phyloP scores from a whole-genome alignment of 352 stramenopile species.

The Phytophthora ohioensis region DNA sequence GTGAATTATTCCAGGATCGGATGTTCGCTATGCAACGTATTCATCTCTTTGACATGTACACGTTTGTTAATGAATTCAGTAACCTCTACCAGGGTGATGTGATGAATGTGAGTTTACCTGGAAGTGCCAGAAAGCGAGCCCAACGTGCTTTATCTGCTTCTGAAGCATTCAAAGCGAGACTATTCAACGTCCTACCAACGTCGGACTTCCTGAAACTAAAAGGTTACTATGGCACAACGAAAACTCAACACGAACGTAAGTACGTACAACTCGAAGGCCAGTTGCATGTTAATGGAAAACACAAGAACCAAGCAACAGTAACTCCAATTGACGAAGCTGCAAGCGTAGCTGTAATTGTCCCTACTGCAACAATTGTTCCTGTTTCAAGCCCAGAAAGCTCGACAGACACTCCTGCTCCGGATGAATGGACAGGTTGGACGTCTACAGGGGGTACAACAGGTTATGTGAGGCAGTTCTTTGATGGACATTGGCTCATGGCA shows the following conservation, averaged over 20 bases:
- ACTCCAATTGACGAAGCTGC: conserved; percentile 30
- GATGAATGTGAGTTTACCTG: conserved; percentile 80
- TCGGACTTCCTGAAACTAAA: conserved; percentile 78
- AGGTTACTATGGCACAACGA: conserved; percentile 47
- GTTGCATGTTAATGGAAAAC: conserved; percentile 11
- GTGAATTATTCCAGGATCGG: conserved; percentile 77
- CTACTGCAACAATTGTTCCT: background rate
- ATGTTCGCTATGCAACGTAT: conserved; percentile 84
- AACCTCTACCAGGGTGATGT: conserved; percentile 79
- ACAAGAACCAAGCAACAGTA: conserved; percentile 32
- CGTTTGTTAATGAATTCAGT: conserved; percentile 79
- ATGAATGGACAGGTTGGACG: conserved; percentile 36
- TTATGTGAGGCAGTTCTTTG: conserved; percentile 64
- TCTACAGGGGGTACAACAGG: conserved; percentile 22
- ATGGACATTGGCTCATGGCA: conserved; percentile 76
- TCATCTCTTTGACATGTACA: conserved; percentile 82
- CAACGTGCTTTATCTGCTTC: conserved; percentile 63
- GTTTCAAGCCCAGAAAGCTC: conserved; percentile 12
- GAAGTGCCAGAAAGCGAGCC: conserved; percentile 63
- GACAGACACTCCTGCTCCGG: conserved; percentile 20
- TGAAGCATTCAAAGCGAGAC: conserved; percentile 66
- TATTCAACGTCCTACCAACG: conserved; percentile 70
- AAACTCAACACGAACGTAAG: conserved; percentile 31
- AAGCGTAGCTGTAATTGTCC: background rate
- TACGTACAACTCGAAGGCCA: conserved; percentile 30